Percentiles rank a stretch among this genome's conserved stretches.
Conservation (phyloP, 495 filamentous ascomycete genomes). For the Podospora pseudoanserina region DNA sequence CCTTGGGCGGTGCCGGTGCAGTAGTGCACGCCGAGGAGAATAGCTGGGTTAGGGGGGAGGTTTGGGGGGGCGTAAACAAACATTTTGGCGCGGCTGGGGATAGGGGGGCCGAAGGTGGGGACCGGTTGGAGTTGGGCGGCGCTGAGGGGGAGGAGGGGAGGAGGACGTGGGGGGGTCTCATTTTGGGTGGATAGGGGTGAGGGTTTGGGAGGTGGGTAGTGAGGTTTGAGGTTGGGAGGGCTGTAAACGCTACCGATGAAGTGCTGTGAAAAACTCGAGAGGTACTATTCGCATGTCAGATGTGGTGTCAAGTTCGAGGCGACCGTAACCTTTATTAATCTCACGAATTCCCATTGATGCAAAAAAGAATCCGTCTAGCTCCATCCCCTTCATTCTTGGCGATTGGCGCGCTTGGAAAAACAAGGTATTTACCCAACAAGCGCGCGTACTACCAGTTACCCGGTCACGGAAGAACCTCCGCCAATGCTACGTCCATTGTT, state of each 20-base stretch:
- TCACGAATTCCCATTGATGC: neutral
- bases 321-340: neutral
- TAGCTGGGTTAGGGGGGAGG: slow-evolving; percentile 32
- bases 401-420: slow-evolving; percentile 1
- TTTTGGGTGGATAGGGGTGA: slow-evolving; percentile 10
- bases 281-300: neutral
- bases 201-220: neutral
- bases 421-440: neutral
- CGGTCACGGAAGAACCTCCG: neutral
- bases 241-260: neutral
- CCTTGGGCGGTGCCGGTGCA: slow-evolving; percentile 50
- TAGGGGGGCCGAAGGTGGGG: slow-evolving; percentile 37
- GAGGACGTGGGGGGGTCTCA: slow-evolving; percentile 30
- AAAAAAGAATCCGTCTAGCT: neutral
- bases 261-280: neutral
- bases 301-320: neutral
- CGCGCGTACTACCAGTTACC: neutral
- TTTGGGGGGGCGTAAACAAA: slow-evolving; percentile 40
- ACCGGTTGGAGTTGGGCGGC: slow-evolving; percentile 34
- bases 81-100: slow-evolving; percentile 37
- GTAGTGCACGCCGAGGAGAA: slow-evolving; percentile 55
- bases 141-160: slow-evolving; percentile 18
- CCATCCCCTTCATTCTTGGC: neutral
- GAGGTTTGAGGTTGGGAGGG: neutral
- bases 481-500: neutral